phyloP scores from a whole-genome alignment of 2,329 filamentous ascomycete genomes.

The Apiospora malaysiana region DNA sequence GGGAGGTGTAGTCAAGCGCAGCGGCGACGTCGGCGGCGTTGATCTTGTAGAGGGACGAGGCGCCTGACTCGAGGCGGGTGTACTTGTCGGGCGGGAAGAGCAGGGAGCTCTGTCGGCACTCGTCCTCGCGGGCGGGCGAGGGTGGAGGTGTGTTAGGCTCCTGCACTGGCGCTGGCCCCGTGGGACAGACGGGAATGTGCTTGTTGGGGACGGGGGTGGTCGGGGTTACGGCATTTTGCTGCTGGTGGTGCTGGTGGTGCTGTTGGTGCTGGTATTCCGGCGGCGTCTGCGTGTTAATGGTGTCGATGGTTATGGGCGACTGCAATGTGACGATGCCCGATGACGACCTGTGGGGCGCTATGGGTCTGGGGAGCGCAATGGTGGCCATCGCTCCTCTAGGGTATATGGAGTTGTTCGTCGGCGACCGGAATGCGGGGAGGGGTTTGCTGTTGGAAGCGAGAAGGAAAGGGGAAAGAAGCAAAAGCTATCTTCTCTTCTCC shows the following conservation, averaged over 20 bases:
- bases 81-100: slow-evolving; percentile 76
- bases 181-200: slow-evolving; percentile 87
- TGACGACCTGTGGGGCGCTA: slow-evolving; percentile 51
- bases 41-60: slow-evolving; percentile 74
- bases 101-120: slow-evolving; percentile 67
- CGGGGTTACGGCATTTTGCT: too few species aligned
- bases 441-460: not conserved
- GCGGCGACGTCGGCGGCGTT: slow-evolving; percentile 70
- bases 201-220: slow-evolving; percentile 76
- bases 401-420: slow-evolving; percentile 11
- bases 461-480: not conserved
- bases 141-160: slow-evolving; percentile 67
- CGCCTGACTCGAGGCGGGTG: slow-evolving; percentile 53
- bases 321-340: slow-evolving; percentile 48
- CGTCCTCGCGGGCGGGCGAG: slow-evolving; percentile 65
- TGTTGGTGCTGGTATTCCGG: slow-evolving; percentile 26
- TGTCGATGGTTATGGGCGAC: slow-evolving; percentile 50
- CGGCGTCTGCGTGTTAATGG: slow-evolving; percentile 37
- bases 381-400: slow-evolving; percentile 55
- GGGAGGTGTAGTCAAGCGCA: slow-evolving; percentile 77
- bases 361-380: slow-evolving; percentile 57
- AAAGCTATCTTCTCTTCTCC: not conserved
- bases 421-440: not conserved
- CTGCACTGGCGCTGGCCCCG: slow-evolving; percentile 68
- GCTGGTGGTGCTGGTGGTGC: slow-evolving; percentile 30